Conservation (phyloP, 805 yeast species). For the Saccharomycopsis sp. region DNA sequence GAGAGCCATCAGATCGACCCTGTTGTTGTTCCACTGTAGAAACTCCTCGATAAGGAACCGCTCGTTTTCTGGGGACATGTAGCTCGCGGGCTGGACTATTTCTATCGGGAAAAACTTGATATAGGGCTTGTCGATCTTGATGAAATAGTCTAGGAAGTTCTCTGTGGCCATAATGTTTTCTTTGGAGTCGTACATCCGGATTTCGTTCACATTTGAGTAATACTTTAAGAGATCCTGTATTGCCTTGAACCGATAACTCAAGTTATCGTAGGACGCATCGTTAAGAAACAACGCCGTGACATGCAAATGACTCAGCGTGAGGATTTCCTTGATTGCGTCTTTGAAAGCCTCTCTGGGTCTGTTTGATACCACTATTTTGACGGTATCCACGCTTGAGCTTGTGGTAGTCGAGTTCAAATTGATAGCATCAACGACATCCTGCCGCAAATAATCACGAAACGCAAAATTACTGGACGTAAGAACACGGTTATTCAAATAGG, state of each 20-base stretch:
- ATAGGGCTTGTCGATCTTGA: not conserved
- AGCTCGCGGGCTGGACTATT: not conserved
- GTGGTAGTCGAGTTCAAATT: not conserved
- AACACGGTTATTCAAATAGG: conserved; percentile 1
- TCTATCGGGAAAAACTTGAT: not conserved
- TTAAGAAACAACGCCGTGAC: not conserved
- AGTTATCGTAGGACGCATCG: not conserved
- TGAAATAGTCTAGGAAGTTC: not conserved
- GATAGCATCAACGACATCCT: not conserved
- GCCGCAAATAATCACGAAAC: not conserved
- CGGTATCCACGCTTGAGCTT: not conserved
- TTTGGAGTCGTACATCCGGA: not conserved
- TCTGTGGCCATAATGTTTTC: not conserved
- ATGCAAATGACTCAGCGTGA: not conserved
- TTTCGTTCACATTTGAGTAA: not conserved
- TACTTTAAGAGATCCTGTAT: not conserved
- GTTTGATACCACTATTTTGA: not conserved
- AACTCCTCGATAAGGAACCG: conserved; percentile 1
- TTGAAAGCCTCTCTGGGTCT: not conserved
- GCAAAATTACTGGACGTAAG: conserved; percentile 7
- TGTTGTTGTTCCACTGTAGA: not conserved
- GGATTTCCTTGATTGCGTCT: not conserved
- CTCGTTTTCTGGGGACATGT: not conserved
- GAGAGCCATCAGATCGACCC: not conserved
- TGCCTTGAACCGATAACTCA: not conserved